phyloP scores from a whole-genome alignment of 2,329 filamentous ascomycete genomes.

The Fusarium paranaense region DNA sequence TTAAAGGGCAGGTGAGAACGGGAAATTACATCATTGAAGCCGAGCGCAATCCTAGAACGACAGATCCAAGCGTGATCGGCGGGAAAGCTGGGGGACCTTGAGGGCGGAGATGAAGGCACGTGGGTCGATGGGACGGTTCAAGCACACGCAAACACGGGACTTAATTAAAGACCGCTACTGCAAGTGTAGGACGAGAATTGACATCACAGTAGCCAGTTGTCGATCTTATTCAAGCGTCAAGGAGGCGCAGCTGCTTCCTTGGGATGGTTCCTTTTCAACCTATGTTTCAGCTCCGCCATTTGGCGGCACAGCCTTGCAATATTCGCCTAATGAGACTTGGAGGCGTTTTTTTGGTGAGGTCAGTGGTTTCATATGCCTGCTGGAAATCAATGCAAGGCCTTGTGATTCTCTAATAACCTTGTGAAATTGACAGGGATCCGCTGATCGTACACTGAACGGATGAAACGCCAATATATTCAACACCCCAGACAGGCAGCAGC shows the following conservation, averaged over 20 bases:
- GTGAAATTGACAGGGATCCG: background rate
- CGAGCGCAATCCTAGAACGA: background rate
- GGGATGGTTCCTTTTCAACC: background rate
- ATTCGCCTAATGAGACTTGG: background rate
- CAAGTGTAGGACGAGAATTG: background rate
- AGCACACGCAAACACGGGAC: background rate
- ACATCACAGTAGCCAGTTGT: constrained; percentile 6
- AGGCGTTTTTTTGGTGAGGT: background rate
- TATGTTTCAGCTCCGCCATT: background rate
- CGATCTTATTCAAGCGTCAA: background rate
- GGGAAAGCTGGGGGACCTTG: background rate
- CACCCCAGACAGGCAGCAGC: background rate
- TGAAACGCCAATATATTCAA: background rate
- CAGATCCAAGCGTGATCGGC: constrained; percentile 23
- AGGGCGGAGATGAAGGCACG: constrained; percentile 10
- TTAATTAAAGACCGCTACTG: background rate
- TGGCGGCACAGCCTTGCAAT: background rate
- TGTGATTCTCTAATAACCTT: background rate
- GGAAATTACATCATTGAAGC: constrained; percentile 10
- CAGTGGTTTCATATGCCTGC: background rate
- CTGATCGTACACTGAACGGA: background rate
- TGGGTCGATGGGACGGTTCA: constrained; percentile 6
- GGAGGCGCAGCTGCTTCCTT: background rate
- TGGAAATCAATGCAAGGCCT: background rate
- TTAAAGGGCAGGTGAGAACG: background rate